Conservation (phyloP, 306 rosid genomes). For the Lathyrus oleraceus region DNA sequence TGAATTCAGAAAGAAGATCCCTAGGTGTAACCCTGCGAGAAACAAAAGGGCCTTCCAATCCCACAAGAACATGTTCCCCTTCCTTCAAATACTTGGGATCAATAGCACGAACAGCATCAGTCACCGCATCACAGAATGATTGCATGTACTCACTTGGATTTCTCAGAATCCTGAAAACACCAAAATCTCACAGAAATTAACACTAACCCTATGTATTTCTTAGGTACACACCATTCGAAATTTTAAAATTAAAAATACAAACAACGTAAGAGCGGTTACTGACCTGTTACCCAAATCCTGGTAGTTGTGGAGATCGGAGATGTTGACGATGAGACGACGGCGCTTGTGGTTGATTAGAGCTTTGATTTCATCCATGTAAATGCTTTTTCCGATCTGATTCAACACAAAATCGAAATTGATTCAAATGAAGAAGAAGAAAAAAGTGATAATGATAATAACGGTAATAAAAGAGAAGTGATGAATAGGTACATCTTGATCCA, state of each 20-base stretch:
- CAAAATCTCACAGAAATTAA: neutral
- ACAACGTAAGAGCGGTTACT: neutral
- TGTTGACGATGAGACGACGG: constrained; percentile 78
- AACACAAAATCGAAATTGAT: neutral
- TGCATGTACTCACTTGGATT: constrained; percentile 89
- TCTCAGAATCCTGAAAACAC: constrained; percentile 61
- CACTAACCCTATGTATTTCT: no score
- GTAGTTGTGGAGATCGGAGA: constrained; percentile 93
- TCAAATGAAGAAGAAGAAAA: neutral
- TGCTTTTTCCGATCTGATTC: constrained; percentile 54
- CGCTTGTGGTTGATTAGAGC: constrained; percentile 84
- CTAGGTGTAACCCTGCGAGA: constrained; percentile 90
- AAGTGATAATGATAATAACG: constrained; percentile 1
- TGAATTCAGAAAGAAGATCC: constrained; percentile 82
- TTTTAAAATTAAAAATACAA: neutral
- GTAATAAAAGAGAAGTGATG: neutral
- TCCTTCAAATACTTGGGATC: constrained; percentile 79
- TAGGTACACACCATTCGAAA: neutral
- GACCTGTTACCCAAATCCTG: constrained; percentile 78
- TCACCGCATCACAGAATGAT: constrained; percentile 85
- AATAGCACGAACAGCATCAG: constrained; percentile 71
- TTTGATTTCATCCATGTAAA: constrained; percentile 83
- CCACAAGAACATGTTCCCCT: constrained; percentile 87
- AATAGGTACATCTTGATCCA: constrained; percentile 73
- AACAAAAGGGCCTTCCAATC: constrained; percentile 90